phyloP scores from a whole-genome alignment of 139 green algal species.

The Nannochloris sp. region DNA sequence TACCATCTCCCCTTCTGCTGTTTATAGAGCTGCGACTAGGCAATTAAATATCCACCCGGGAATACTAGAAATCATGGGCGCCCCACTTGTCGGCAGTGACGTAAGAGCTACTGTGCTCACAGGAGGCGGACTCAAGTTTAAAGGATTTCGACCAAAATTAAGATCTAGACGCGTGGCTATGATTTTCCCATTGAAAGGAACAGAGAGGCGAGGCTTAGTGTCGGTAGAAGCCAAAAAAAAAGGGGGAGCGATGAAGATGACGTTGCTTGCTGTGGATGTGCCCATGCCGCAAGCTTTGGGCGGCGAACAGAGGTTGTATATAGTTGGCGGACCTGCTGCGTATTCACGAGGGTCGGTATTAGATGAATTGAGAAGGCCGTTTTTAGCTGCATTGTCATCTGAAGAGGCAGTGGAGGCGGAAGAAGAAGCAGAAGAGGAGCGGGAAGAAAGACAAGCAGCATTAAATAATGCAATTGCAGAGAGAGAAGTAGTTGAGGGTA shows the following conservation, averaged over 20 bases:
- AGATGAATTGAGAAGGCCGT: slow-evolving; percentile 55
- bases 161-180: slow-evolving; percentile 58
- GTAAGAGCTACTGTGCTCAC: slow-evolving; percentile 54
- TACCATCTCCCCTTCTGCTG: slow-evolving; percentile 40
- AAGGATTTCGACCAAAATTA: slow-evolving; percentile 32
- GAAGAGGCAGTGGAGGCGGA: slow-evolving; percentile 5
- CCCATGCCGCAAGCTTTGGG: slow-evolving; percentile 22
- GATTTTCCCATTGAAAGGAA: slow-evolving; percentile 64
- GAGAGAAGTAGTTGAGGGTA: neutral
- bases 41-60: slow-evolving; percentile 57
- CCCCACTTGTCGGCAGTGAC: slow-evolving; percentile 51
- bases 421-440: slow-evolving; percentile 1
- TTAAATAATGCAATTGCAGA: neutral
- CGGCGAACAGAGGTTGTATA: slow-evolving; percentile 46
- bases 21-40: slow-evolving; percentile 57
- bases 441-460: neutral
- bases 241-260: slow-evolving; percentile 64
- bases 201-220: slow-evolving; percentile 59
- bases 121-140: slow-evolving; percentile 50
- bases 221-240: slow-evolving; percentile 72
- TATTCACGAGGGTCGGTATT: slow-evolving; percentile 53
- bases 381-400: slow-evolving; percentile 12
- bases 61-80: slow-evolving; percentile 68
- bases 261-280: slow-evolving; percentile 66
- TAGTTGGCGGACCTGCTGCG: slow-evolving; percentile 45